phyloP scores from a whole-genome alignment of 2,329 filamentous ascomycete genomes.

The Leptographium lundbergii region DNA sequence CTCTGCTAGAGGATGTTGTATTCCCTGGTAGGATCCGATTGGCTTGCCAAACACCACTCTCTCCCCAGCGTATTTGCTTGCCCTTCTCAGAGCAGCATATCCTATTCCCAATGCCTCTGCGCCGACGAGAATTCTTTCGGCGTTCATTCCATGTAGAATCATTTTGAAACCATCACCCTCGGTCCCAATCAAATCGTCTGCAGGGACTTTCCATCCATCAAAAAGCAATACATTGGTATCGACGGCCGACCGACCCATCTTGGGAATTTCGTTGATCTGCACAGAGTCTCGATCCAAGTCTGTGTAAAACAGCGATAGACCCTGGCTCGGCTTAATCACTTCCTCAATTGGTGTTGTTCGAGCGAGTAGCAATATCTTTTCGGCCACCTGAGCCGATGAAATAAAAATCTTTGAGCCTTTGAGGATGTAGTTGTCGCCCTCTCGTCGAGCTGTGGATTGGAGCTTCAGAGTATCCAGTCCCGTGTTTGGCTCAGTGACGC shows the following conservation, averaged over 20 bases:
- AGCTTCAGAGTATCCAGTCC: conserved; percentile 68
- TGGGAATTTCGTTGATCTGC: conserved; percentile 60
- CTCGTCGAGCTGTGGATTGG: conserved; percentile 45
- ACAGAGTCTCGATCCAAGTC: conserved; percentile 53
- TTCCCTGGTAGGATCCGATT: conserved; percentile 53
- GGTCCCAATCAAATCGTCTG: conserved; percentile 52
- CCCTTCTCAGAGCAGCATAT: conserved; percentile 54
- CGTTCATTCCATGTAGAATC: conserved; percentile 69
- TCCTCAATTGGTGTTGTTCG: conserved; percentile 44
- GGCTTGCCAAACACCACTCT: conserved; percentile 50
- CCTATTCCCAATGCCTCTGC: conserved; percentile 71
- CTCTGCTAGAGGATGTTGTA: conserved; percentile 52
- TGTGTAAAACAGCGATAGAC: conserved; percentile 69
- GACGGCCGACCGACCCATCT: conserved; percentile 73
- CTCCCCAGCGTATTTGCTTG: conserved; percentile 54
- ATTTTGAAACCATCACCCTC: conserved; percentile 71
- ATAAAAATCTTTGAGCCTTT: conserved; percentile 84
- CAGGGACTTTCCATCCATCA: conserved; percentile 57
- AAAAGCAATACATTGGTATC: conserved; percentile 85
- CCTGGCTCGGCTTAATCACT: conserved; percentile 23
- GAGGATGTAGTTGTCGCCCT: conserved; percentile 46
- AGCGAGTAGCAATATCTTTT: conserved; percentile 71
- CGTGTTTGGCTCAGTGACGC: conserved; percentile 72
- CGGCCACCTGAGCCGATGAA: conserved; percentile 68
- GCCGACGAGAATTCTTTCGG: conserved; percentile 61